A percentile compares a stretch with the other conserved stretches of the same genome.
Conservation (phyloP, 1,284 basidiomycete genomes). For the Sanghuangporus baumii region DNA sequence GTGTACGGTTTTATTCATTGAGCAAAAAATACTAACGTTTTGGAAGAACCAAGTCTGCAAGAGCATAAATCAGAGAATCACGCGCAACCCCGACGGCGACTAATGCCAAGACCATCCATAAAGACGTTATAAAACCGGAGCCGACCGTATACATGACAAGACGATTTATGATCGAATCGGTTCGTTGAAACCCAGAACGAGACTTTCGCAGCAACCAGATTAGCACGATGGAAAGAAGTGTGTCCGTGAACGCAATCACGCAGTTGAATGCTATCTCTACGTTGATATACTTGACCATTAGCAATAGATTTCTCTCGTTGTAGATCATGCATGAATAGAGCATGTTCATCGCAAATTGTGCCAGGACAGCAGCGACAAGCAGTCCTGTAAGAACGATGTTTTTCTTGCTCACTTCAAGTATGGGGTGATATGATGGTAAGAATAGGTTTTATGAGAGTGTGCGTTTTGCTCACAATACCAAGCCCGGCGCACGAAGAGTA, state of each 20-base stretch:
- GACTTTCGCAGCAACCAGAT: not conserved
- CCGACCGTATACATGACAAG: constrained; percentile 5
- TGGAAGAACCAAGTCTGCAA: not conserved
- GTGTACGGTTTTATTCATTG: not conserved
- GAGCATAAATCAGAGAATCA: not conserved
- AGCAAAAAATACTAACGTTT: not conserved
- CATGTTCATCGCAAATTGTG: not conserved
- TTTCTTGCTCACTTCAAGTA: too few species aligned
- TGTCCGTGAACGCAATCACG: not conserved
- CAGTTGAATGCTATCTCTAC: not conserved
- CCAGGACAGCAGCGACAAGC: not conserved
- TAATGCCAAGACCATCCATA: not conserved
- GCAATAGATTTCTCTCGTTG: too few species aligned
- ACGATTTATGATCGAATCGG: constrained; percentile 1
- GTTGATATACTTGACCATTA: not conserved
- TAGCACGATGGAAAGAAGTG: not conserved
- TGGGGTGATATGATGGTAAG: too few species aligned
- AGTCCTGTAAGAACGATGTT: too few species aligned
- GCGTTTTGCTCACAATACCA: too few species aligned
- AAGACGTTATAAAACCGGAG: not conserved
- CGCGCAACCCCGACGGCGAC: not conserved
- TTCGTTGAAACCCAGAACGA: not conserved
- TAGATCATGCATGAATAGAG: not conserved
- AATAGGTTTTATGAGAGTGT: too few species aligned
- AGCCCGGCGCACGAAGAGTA: too few species aligned